Evolutionary conservation across 2,329 filamentous ascomycete genomes (phyloP).

Genomic region (Clonostachys byssicola): DNA sequence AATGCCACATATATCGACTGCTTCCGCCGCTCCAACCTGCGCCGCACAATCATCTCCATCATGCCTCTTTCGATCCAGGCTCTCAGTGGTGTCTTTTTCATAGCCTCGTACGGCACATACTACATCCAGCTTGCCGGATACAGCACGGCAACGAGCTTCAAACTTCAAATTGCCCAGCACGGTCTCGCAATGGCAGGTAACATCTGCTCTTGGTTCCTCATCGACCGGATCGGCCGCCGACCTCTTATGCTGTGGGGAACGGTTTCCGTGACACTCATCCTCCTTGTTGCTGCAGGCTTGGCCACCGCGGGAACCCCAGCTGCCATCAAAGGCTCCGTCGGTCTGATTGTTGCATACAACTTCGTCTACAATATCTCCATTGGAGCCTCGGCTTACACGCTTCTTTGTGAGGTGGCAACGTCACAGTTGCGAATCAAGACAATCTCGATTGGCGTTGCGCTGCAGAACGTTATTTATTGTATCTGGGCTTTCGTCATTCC

Average conservation of each 20-base stretch:
- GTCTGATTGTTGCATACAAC: conserved; percentile 27
- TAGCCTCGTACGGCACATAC: conserved; percentile 29
- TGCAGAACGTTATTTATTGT: conserved; percentile 26
- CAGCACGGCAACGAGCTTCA: conserved; percentile 23
- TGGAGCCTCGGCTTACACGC: conserved; percentile 35
- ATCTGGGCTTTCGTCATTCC: conserved; percentile 33
- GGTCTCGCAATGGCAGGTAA: conserved; percentile 18
- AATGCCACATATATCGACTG: conserved; percentile 27
- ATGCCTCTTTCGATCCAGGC: conserved; percentile 29
- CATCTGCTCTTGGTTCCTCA: conserved; percentile 15
- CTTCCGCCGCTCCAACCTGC: conserved; percentile 31
- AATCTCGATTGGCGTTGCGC: conserved; percentile 29
- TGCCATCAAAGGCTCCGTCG: conserved; percentile 20
- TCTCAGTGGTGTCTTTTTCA: conserved; percentile 23
- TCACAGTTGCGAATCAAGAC: conserved; percentile 28
- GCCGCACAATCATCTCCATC: conserved; percentile 28
- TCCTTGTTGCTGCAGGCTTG: conserved; percentile 19
- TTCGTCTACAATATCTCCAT: conserved; percentile 36
- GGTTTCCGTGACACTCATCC: conserved; percentile 9
- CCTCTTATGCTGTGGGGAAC: conserved; percentile 18
- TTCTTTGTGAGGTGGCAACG: conserved; percentile 33
- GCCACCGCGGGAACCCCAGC: conserved; percentile 12
- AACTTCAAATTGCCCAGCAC: conserved; percentile 20
- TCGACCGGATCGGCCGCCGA: conserved; percentile 16
- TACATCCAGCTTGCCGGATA: conserved; percentile 36